Evolutionary conservation across 768 basidiomycete species (phyloP).

Genomic region (Suillus brevipes): DNA sequence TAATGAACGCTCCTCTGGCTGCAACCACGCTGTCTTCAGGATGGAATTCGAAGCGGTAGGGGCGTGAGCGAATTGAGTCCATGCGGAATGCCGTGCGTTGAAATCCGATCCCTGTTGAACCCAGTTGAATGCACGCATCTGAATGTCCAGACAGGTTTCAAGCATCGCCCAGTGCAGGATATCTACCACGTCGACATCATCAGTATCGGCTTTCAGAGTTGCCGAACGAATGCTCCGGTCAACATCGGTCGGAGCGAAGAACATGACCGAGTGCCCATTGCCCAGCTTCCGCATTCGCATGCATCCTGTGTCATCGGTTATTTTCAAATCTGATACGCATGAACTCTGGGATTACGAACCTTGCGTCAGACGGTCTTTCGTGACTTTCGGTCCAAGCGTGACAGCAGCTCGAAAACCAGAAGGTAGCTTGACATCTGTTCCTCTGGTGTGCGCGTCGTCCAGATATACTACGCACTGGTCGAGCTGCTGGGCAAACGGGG

Average conservation of each 20-base stretch:
- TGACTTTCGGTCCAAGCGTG: conserved; percentile 48
- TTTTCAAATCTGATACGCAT: background rate
- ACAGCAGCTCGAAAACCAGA: conserved; percentile 42
- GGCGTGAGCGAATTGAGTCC: conserved; percentile 15
- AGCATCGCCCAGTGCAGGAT: conserved; percentile 46
- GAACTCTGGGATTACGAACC: background rate
- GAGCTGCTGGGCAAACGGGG: background rate
- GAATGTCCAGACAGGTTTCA: conserved; percentile 45
- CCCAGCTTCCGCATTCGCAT: conserved; percentile 56
- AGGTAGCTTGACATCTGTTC: conserved; percentile 40
- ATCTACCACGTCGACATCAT: conserved; percentile 25
- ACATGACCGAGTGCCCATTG: conserved; percentile 45
- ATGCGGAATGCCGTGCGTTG: conserved; percentile 15
- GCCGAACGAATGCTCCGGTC: conserved; percentile 36
- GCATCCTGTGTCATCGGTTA: conserved; percentile 37
- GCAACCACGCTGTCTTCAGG: conserved; percentile 36
- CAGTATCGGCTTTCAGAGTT: conserved; percentile 10
- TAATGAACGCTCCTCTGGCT: conserved; percentile 41
- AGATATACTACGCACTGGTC: background rate
- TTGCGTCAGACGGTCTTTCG: conserved; percentile 40
- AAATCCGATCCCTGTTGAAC: conserved; percentile 36
- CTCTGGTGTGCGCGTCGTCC: background rate
- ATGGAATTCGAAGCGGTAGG: background rate
- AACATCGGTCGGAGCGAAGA: conserved; percentile 46
- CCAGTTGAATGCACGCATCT: conserved; percentile 43